Conservation (phyloP, 2,329 filamentous ascomycete species). For the Diplodia seriata region DNA sequence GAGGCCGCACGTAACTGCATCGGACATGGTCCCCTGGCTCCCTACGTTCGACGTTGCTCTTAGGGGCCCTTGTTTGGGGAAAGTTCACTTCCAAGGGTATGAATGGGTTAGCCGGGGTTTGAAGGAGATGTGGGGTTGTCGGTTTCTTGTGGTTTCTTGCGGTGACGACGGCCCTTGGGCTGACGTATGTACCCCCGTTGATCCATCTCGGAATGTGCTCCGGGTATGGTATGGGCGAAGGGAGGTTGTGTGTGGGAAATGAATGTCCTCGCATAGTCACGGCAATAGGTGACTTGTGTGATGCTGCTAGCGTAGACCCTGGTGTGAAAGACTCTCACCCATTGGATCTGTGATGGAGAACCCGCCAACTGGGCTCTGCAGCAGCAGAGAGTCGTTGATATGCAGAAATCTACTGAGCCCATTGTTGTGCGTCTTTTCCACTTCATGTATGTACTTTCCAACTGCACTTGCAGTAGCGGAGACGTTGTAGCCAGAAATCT, state of each 20-base stretch:
- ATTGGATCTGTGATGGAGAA: too few relatives aligned
- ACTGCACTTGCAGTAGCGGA: too few relatives aligned
- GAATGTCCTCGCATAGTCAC: neutral
- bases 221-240: neutral
- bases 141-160: neutral
- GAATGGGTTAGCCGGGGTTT: neutral
- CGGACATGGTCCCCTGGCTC: slow-evolving; percentile 14
- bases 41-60: slow-evolving; percentile 18
- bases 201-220: neutral
- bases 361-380: too few relatives aligned
- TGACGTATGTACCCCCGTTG: too few relatives aligned
- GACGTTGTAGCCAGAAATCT: too few relatives aligned
- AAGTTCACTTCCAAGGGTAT: slow-evolving; percentile 2
- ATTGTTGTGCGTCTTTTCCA: too few relatives aligned
- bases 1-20: slow-evolving; percentile 10
- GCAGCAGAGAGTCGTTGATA: too few relatives aligned
- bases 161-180: neutral
- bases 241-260: neutral
- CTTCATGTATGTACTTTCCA: too few relatives aligned
- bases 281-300: neutral
- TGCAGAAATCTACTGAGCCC: too few relatives aligned
- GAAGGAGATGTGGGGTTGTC: neutral
- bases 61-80: neutral
- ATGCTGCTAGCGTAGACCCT: neutral
- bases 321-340: neutral